Evolutionary conservation across 2,329 filamentous ascomycete species (phyloP).

Genomic region (Metarhizium anisopliae): DNA sequence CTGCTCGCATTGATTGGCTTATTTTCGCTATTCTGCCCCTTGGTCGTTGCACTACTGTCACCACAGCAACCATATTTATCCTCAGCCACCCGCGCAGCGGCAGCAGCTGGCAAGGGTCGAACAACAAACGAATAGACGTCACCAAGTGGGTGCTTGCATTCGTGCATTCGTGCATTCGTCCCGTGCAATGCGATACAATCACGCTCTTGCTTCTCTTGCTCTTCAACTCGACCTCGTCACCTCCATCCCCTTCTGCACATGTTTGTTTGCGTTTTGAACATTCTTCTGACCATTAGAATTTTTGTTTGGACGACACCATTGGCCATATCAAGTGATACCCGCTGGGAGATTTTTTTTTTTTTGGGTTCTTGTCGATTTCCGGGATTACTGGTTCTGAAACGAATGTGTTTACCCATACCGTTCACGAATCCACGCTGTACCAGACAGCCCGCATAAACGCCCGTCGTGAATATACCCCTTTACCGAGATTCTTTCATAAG

Average conservation of each 20-base stretch:
- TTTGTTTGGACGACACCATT: slow-evolving; percentile 3
- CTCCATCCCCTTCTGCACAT: neutral
- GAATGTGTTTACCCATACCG: neutral
- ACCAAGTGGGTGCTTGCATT: neutral
- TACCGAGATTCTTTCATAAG: neutral
- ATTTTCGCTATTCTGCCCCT: neutral
- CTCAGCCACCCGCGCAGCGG: neutral
- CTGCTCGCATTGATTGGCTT: neutral
- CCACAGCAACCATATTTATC: slow-evolving; percentile 2
- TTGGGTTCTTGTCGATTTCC: slow-evolving; percentile 3
- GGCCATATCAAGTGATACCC: neutral
- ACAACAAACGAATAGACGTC: slow-evolving; percentile 11
- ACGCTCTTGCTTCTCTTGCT: slow-evolving; percentile 1
- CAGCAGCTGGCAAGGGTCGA: neutral
- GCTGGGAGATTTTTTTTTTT: neutral
- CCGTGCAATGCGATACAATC: neutral
- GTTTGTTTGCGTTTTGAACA: slow-evolving; percentile 5
- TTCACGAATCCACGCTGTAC: neutral
- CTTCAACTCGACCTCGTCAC: neutral
- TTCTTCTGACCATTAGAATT: slow-evolving; percentile 3
- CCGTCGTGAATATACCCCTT: neutral
- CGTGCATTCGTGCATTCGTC: neutral
- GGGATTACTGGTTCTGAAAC: neutral
- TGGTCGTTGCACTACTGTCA: neutral
- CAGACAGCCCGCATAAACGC: neutral